Evolutionary conservation across 768 basidiomycete genomes (phyloP), one percentile per base, ranked within the genome.

Genomic region (Boletus tomentosulus): DNA sequence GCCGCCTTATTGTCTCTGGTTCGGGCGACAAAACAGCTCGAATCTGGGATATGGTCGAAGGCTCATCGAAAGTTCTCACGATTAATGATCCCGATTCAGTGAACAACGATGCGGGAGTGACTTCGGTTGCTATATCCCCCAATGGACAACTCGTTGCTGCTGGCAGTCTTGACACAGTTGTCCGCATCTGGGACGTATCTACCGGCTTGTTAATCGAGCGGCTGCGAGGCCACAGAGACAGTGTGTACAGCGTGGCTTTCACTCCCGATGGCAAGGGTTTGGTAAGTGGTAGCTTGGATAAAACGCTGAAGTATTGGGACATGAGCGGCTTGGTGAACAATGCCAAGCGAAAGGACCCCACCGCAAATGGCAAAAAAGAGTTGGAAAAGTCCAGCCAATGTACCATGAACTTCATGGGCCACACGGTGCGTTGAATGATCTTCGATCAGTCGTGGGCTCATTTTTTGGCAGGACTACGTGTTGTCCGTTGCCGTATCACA

Each of bases 201-300:
- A 84, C 78, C 0, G 88, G 86, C 13, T 63, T 71, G 43, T 73
- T 93, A n/a, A 80, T 82, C 39, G 90, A 90, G 66, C 75, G 84
- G 27, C 73, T 95, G 53, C 73, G 80, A 43, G 92, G 92, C 0
- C 92, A 95, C 67, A 78, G 78, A 51, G 89, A 94, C 64, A 87
- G 85, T 49, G 92, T 95, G 42, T 94, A 93, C 68, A 87, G 86
- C 46, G 83, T 94, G 4, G 92, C 90, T 28, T 99, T 98, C 71
- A 92, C 91, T 2, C 93, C 92, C 0, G 95, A 97, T 64, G 93
- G 93, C 10, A 83, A 84, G 63, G 84, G 81, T 48, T 77, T 97
- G 58, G 92, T 98, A 5, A 93, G 89, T 57, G 96, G 95, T 37
- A 92, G 89, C 71, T 73, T 95, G 64, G 92, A 95, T 66, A 88